phyloP scores from a whole-genome alignment of 1,284 basidiomycete genomes.

The Gymnopus androsaceus region DNA sequence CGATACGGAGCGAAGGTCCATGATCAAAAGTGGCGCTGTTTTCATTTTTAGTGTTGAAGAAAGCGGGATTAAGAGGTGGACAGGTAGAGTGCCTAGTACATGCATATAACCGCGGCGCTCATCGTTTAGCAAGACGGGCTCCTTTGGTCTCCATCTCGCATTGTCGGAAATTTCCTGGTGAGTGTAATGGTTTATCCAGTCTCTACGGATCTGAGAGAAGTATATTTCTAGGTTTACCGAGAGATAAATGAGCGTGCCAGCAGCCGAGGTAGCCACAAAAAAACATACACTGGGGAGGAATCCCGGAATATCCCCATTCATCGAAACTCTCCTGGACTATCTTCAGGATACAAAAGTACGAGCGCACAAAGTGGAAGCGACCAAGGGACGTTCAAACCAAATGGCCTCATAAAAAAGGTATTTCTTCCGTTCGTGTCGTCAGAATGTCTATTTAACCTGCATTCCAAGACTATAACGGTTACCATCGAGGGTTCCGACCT shows the following conservation, averaged over 20 bases:
- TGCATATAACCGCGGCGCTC: not conserved
- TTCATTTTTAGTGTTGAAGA: constrained; percentile 84
- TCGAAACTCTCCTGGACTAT: constrained; percentile 32
- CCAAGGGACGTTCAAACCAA: constrained; percentile 66
- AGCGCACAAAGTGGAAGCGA: constrained; percentile 34
- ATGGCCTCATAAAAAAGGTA: constrained; percentile 75
- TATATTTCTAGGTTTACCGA: constrained; percentile 60
- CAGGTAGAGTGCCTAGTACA: constrained; percentile 55
- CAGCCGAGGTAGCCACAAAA: constrained; percentile 49
- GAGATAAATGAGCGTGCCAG: constrained; percentile 67
- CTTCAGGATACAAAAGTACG: constrained; percentile 14
- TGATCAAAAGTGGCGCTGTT: constrained; percentile 79
- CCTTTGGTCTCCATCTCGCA: constrained; percentile 80
- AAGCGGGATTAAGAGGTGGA: constrained; percentile 85
- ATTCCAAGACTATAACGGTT: constrained; percentile 74
- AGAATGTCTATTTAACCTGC: not conserved
- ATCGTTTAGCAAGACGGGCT: constrained; percentile 55
- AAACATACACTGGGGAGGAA: constrained; percentile 45
- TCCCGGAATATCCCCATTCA: constrained; percentile 33
- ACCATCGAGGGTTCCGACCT: constrained; percentile 75
- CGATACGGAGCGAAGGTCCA: constrained; percentile 69
- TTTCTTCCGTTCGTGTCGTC: constrained; percentile 11
- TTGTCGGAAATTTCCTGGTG: constrained; percentile 80
- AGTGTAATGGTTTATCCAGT: constrained; percentile 24
- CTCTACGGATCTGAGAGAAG: not conserved